Evolutionary conservation across 208 protist species (phyloP), one percentile per base, ranked within the genome.

Genomic region (Leishmania gerbilli): DNA sequence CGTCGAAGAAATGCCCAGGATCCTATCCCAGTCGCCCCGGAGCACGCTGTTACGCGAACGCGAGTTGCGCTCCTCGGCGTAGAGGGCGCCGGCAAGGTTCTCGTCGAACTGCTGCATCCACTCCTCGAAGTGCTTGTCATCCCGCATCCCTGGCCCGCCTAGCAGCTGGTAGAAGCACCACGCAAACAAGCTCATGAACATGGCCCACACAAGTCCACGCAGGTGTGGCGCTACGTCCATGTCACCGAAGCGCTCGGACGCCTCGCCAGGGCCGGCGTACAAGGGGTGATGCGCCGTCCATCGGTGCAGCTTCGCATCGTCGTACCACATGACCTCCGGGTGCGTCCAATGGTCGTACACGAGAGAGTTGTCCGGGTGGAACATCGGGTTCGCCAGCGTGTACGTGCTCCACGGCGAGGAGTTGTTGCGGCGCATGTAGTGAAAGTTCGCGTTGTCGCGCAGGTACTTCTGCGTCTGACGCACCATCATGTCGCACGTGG

Each of bases 321-420:
- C 95, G 86, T 97, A 97, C 92, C 92, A 96, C 86, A 95, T 90
- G 79, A 97, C 95, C 85, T 97, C 92, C 17, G 95, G 90, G 85
- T 96, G 95, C 65, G 95, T 97, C 93, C 95, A 97, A 89, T 97
- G 95, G 76, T 97, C 95, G 83, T 97, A 97, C 71, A 97, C 95
- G 76, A 91, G 93, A 42, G 91, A 93, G 82, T 92, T 92, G 81
- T 97, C 95, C 0, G 95, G 95, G 79, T 97, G 95, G 79, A 96
- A 96, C 88, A 97, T 93, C 3, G 92, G 93, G 84, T 97, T 96
- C 2, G 93, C 90, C 2, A 97, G 87, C 1, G 92, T 96, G 81
- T 90, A 93, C 53, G 91, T 95, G 75, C 87, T 92, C 92, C 90
- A 94, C 56, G 95, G 95, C 24, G 91, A 95, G 79, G 82, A 49